Conservation (phyloP, 495 filamentous ascomycete genomes). For the Neurospora sp. region DNA sequence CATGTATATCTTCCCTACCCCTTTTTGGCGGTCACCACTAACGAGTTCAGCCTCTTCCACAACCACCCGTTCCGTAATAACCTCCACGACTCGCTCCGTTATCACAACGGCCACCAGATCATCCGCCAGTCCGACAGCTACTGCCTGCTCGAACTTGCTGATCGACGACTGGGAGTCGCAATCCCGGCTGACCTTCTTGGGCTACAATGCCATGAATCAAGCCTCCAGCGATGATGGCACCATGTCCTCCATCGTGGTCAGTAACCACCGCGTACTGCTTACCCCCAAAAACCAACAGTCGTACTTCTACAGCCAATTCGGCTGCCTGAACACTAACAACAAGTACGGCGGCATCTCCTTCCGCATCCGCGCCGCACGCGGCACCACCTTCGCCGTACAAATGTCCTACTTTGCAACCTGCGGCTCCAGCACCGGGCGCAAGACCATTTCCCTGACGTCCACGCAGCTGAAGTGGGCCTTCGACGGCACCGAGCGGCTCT, state of each 20-base stretch:
- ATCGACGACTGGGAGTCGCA: constrained; percentile 56
- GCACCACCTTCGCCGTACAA: constrained; percentile 45
- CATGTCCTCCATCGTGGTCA: constrained; percentile 48
- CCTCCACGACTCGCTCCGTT: constrained; percentile 4
- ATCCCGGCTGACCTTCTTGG: constrained; percentile 53
- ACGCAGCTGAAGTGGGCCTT: constrained; percentile 49
- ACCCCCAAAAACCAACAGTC: constrained; percentile 37
- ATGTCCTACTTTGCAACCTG: constrained; percentile 35
- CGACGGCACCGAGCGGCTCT: constrained; percentile 50
- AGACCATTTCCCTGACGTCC: constrained; percentile 29
- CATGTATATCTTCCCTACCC: constrained; percentile 6
- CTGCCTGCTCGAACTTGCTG: constrained; percentile 38
- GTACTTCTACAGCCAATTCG: constrained; percentile 51
- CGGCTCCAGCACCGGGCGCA: constrained; percentile 27
- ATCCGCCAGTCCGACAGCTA: constrained; percentile 15
- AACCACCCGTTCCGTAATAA: constrained; percentile 2
- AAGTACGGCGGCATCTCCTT: constrained; percentile 51
- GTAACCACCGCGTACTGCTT: constrained; percentile 38
- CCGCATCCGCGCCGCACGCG: constrained; percentile 44
- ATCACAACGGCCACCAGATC: constrained; percentile 6
- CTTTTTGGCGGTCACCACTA: background rate
- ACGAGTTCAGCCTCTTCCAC: constrained; percentile 4
- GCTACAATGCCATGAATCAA: constrained; percentile 49
- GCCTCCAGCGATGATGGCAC: constrained; percentile 50
- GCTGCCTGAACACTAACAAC: constrained; percentile 41